A percentile compares a stretch with the other conserved stretches of the same genome.
phyloP scores from a whole-genome alignment of 2,329 filamentous ascomycete species.

The Drechslerella dactyloides region DNA sequence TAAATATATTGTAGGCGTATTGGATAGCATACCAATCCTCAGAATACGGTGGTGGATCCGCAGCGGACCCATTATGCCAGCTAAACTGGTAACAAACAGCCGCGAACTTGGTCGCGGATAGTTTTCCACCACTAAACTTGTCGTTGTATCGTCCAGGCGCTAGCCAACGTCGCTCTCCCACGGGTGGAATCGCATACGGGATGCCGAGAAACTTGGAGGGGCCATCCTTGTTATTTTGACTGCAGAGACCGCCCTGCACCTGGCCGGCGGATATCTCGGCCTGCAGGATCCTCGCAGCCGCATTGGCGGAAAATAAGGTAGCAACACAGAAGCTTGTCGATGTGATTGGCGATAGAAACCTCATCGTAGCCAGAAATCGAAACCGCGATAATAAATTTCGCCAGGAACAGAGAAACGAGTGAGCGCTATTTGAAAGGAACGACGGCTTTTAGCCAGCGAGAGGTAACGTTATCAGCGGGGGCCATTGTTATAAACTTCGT shows the following conservation, averaged over 20 bases:
- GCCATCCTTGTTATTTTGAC: background rate
- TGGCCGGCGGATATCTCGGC: conserved; percentile 4
- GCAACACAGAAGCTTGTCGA: background rate
- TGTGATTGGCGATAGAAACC: background rate
- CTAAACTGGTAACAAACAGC: conserved; percentile 35
- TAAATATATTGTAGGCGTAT: too few species aligned
- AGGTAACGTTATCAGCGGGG: too few species aligned
- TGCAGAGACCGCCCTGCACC: conserved; percentile 16
- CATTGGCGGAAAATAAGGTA: background rate
- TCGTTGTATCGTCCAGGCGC: conserved; percentile 26
- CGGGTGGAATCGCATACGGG: conserved; percentile 34
- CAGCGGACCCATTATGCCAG: background rate
- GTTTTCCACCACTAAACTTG: conserved; percentile 11
- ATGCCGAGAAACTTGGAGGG: conserved; percentile 32
- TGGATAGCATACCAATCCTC: conserved; percentile 42
- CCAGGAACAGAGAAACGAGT: too few species aligned
- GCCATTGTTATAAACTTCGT: too few species aligned
- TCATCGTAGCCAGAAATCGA: background rate
- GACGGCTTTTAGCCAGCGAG: too few species aligned
- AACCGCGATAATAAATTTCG: too few species aligned
- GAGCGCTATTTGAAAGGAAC: too few species aligned
- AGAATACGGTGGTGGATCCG: conserved; percentile 14
- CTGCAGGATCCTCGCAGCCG: conserved; percentile 18
- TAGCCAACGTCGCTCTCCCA: conserved; percentile 31
- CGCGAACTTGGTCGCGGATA: conserved; percentile 17